A percentile compares a stretch with the other conserved stretches of the same genome.
Evolutionary conservation across 306 rosid species (phyloP).

Genomic region (Aeschynomene evenia): DNA sequence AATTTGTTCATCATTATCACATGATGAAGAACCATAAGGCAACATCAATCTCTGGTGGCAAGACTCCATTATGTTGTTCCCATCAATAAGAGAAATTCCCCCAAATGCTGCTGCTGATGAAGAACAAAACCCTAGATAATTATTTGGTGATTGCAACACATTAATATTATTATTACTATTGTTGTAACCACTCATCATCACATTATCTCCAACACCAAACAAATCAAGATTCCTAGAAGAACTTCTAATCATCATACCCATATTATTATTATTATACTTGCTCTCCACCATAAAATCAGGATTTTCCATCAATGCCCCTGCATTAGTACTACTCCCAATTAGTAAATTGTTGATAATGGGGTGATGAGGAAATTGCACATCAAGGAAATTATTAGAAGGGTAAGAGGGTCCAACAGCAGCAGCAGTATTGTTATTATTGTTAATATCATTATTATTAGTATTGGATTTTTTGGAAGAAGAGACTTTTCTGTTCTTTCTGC

Average conservation of each 20-base stretch:
- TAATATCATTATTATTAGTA: not conserved
- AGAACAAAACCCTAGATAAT: conserved; percentile 53
- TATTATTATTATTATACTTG: conserved; percentile 27
- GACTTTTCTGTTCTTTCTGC: conserved; percentile 86
- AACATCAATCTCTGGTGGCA: conserved; percentile 79
- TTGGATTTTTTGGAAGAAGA: conserved; percentile 65
- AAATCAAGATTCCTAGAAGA: conserved; percentile 51
- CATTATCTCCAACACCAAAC: conserved; percentile 26
- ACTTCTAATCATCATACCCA: conserved; percentile 40
- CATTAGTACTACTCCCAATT: conserved; percentile 43
- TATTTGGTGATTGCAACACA: conserved; percentile 42
- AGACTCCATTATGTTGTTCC: conserved; percentile 50
- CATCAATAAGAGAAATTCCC: conserved; percentile 56
- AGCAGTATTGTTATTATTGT: conserved; percentile 33
- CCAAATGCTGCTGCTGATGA: conserved; percentile 63
- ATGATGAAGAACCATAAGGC: conserved; percentile 58
- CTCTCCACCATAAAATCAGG: conserved; percentile 43
- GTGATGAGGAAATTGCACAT: conserved; percentile 70
- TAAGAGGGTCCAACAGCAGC: conserved; percentile 32
- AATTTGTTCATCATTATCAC: no score
- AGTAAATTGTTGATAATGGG: conserved; percentile 47
- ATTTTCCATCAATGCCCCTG: conserved; percentile 38
- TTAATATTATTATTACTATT: no score
- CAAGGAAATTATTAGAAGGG: conserved; percentile 49
- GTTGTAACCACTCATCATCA: conserved; percentile 31